Evolutionary conservation across 345 rosid genomes (phyloP).

Genomic region (Gossypium thurberi): DNA sequence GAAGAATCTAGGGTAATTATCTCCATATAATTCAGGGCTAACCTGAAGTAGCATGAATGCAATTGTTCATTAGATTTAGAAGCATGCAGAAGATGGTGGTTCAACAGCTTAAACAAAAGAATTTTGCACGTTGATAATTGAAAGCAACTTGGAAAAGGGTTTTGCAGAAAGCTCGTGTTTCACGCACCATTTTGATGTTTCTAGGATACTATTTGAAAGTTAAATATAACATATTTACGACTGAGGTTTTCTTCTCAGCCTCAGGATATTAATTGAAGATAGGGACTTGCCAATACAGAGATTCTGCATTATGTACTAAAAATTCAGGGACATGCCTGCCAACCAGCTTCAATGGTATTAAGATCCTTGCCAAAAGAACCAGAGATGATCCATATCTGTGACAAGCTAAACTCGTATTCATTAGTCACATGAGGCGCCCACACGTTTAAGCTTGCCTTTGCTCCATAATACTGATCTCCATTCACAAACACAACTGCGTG

Average conservation of each 20-base stretch:
- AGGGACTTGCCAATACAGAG: neutral
- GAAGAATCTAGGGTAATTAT: conserved; percentile 87
- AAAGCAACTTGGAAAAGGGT: conserved; percentile 3
- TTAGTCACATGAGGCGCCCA: conserved; percentile 77
- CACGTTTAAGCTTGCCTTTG: conserved; percentile 83
- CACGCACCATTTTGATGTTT: neutral
- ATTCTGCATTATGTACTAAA: neutral
- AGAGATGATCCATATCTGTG: conserved; percentile 92
- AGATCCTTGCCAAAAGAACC: conserved; percentile 90
- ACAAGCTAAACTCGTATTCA: conserved; percentile 80
- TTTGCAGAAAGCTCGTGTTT: neutral
- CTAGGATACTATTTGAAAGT: neutral
- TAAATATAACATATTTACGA: neutral
- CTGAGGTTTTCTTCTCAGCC: neutral
- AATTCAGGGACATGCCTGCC: conserved; percentile 56
- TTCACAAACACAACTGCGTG: conserved; percentile 82
- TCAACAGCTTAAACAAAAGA: neutral
- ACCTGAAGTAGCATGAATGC: conserved; percentile 46
- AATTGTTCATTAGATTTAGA: neutral
- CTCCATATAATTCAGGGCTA: conserved; percentile 92
- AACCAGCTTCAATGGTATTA: conserved; percentile 96
- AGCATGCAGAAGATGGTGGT: neutral
- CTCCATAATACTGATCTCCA: conserved; percentile 86
- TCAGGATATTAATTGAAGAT: neutral
- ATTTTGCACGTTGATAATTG: neutral